Percentiles rank a stretch among this genome's conserved stretches.
phyloP scores from a whole-genome alignment of 345 rosid species.

The Salix arbutifolia region DNA sequence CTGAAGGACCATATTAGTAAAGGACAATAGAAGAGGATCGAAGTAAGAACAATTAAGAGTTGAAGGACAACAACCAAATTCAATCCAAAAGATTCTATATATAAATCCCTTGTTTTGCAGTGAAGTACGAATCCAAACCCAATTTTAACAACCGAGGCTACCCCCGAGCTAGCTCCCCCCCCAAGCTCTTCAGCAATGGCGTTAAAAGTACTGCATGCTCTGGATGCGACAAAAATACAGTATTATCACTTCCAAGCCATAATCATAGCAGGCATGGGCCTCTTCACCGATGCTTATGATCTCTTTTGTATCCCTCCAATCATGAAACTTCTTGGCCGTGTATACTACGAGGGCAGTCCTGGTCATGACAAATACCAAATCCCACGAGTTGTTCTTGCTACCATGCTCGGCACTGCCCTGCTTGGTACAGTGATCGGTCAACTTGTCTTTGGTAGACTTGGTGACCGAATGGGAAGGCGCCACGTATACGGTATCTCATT shows the following conservation, averaged over 20 bases:
- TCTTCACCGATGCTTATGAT: constrained; percentile 60
- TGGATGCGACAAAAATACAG: constrained; percentile 48
- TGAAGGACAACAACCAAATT: too few species aligned
- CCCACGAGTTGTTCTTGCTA: constrained; percentile 21
- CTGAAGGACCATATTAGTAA: too few species aligned
- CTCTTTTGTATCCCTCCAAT: constrained; percentile 60
- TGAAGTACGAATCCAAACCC: too few species aligned
- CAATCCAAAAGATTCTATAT: too few species aligned
- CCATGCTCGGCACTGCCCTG: constrained; percentile 44
- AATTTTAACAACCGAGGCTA: too few species aligned
- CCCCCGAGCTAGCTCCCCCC: too few species aligned
- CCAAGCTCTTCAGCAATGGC: constrained; percentile 27
- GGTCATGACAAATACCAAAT: neutral
- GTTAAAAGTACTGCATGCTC: constrained; percentile 41
- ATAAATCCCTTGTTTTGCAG: too few species aligned
- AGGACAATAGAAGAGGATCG: too few species aligned
- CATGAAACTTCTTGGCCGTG: constrained; percentile 34
- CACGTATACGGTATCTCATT: constrained; percentile 56
- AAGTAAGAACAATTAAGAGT: too few species aligned
- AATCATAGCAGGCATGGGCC: constrained; percentile 61
- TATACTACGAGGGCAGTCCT: constrained; percentile 27
- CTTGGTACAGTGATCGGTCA: constrained; percentile 62
- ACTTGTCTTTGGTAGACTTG: constrained; percentile 53
- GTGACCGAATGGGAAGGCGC: constrained; percentile 59
- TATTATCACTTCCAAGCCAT: constrained; percentile 61